Percentiles rank a stretch among this genome's conserved stretches.
Conservation (phyloP, 2,329 filamentous ascomycete species). For the Leptographium procerum region DNA sequence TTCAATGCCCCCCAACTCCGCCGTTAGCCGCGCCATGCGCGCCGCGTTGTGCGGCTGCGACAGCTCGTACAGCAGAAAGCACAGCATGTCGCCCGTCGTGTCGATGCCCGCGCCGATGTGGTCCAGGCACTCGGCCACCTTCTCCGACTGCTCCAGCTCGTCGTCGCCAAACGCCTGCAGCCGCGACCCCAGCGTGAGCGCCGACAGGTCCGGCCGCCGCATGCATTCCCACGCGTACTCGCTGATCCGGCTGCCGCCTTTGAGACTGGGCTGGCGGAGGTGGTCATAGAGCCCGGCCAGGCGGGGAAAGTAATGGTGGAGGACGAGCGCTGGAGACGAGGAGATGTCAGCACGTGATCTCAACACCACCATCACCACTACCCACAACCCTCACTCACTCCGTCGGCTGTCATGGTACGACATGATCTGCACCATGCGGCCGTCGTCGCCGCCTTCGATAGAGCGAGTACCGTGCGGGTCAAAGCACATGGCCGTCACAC, state of each 20-base stretch:
- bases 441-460: slow-evolving; percentile 4
- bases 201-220: neutral
- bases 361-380: neutral
- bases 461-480: slow-evolving; percentile 5
- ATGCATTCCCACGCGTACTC: slow-evolving; percentile 3
- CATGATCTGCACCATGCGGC: slow-evolving; percentile 1
- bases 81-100: slow-evolving; percentile 6
- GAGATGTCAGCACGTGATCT: neutral
- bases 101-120: slow-evolving; percentile 7
- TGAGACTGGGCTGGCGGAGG: neutral
- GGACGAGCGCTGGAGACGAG: neutral
- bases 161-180: neutral
- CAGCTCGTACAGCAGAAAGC: slow-evolving; percentile 3
- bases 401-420: slow-evolving; percentile 8
- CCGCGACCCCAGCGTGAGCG: slow-evolving; percentile 1
- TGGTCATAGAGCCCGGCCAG: neutral
- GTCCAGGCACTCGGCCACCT: slow-evolving; percentile 4
- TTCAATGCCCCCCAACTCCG: neutral
- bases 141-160: neutral
- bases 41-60: neutral
- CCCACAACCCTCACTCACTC: neutral
- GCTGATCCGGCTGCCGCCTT: slow-evolving; percentile 1
- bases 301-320: neutral
- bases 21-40: neutral
- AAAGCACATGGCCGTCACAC: slow-evolving; percentile 6